A percentile compares a stretch with the other conserved stretches of the same genome.
Conservation (phyloP, 148 eudicot genomes). For the Silene uniflora region DNA sequence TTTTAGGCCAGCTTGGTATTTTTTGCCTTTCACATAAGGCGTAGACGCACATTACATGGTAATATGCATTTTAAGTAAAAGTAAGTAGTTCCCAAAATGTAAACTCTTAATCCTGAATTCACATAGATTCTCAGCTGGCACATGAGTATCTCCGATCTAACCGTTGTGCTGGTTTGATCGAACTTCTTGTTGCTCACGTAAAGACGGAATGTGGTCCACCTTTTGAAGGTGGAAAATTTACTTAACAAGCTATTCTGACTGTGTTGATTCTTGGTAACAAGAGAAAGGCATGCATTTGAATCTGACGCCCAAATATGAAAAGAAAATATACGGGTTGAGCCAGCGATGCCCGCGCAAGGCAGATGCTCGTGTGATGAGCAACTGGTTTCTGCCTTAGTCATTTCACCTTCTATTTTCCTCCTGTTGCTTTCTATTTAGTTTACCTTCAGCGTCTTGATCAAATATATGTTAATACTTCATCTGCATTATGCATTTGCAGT, state of each 20-base stretch:
- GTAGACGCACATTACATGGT: no score
- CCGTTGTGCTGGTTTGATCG: constrained; percentile 63
- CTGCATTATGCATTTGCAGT: background rate
- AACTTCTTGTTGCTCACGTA: constrained; percentile 71
- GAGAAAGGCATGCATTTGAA: no score
- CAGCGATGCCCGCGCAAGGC: constrained; percentile 55
- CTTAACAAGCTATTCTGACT: constrained; percentile 2
- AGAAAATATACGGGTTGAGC: constrained; percentile 70
- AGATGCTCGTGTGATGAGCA: background rate
- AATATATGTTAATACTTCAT: constrained; percentile 57
- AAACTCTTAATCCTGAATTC: background rate
- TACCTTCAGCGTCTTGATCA: constrained; percentile 84
- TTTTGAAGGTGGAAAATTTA: background rate
- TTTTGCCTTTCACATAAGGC: no score
- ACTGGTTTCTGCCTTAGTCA: no score
- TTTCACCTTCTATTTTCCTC: no score
- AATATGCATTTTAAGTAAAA: no score
- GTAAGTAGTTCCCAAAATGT: background rate
- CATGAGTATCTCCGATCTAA: constrained; percentile 50
- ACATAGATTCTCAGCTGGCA: constrained; percentile 38
- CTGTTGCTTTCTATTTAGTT: no score
- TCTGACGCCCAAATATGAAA: constrained; percentile 68
- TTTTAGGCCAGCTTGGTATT: no score
- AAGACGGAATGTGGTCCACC: background rate
- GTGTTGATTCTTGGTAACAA: constrained; percentile 1